phyloP scores from a whole-genome alignment of 176 grass and related monocot species.

The Musa troglodytarum region DNA sequence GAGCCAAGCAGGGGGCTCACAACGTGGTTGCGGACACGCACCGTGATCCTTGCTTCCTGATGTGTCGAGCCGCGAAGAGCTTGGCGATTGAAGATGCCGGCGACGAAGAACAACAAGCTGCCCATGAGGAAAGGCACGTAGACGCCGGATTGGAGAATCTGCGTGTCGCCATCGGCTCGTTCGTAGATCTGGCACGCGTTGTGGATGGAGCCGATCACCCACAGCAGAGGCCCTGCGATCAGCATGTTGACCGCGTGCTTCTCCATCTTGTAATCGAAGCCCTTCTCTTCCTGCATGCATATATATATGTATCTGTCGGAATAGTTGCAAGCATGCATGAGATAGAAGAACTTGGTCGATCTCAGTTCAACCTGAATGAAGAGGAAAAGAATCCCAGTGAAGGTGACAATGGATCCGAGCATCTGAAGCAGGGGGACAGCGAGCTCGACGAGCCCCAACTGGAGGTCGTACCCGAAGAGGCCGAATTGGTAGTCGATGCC shows the following conservation, averaged over 20 bases:
- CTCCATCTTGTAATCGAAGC: constrained; percentile 10
- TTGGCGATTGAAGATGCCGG: constrained; percentile 30
- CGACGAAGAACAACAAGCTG: constrained; percentile 67
- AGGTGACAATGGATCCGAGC: constrained; percentile 33
- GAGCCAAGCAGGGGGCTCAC: not conserved
- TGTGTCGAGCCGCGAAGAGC: not conserved
- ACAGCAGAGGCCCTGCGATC: constrained; percentile 45
- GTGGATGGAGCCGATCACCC: constrained; percentile 46
- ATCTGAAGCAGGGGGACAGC: constrained; percentile 48
- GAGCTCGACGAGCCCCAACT: constrained; percentile 74
- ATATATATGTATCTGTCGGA: not conserved
- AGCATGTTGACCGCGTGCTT: constrained; percentile 36
- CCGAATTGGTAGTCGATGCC: constrained; percentile 53
- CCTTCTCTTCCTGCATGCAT: constrained; percentile 6
- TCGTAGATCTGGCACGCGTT: constrained; percentile 87
- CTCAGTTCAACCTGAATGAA: constrained; percentile 22
- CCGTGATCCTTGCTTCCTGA: constrained; percentile 4
- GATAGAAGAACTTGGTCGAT: not conserved
- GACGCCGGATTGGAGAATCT: constrained; percentile 65
- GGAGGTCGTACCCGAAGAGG: constrained; percentile 47
- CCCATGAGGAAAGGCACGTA: constrained; percentile 64
- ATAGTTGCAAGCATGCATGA: not conserved
- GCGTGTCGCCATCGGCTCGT: constrained; percentile 59
- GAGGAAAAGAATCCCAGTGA: constrained; percentile 30
- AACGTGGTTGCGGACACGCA: constrained; percentile 10